phyloP scores from a whole-genome alignment of 2,329 filamentous ascomycete genomes.

The Xylariaceae sp. region DNA sequence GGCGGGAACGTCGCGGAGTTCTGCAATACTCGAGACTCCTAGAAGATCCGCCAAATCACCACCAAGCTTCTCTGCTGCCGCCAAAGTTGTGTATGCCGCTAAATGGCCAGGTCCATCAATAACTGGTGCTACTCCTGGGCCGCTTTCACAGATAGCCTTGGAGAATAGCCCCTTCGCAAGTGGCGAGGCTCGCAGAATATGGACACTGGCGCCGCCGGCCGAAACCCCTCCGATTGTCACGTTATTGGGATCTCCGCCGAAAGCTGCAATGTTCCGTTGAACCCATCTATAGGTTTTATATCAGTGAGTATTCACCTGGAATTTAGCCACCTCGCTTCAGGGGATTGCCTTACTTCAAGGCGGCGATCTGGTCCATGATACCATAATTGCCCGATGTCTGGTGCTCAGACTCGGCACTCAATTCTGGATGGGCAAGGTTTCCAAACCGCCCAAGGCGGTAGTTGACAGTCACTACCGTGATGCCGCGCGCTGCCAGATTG shows the following conservation, averaged over 20 bases:
- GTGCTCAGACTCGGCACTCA: conserved; percentile 10
- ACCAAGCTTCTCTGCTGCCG: conserved; percentile 11
- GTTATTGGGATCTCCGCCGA: conserved; percentile 7
- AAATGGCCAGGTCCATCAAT: conserved; percentile 11
- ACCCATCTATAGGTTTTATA: conserved; percentile 5
- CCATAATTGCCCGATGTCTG: conserved; percentile 12
- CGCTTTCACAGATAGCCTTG: conserved; percentile 12
- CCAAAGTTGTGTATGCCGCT: conserved; percentile 7
- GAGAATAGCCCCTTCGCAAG: conserved; percentile 9
- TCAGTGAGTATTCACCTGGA: too few relatives aligned
- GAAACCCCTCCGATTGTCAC: conserved; percentile 12
- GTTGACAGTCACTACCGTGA: conserved; percentile 15
- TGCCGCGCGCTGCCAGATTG: conserved; percentile 2
- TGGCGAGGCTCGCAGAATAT: conserved; percentile 9
- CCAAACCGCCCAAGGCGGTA: conserved; percentile 12
- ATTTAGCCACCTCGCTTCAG: too few relatives aligned
- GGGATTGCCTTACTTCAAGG: neutral
- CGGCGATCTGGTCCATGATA: conserved; percentile 13
- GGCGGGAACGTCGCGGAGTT: conserved; percentile 5
- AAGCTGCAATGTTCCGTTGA: conserved; percentile 10
- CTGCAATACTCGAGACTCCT: conserved; percentile 4
- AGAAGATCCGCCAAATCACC: conserved; percentile 4
- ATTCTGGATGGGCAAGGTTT: conserved; percentile 11
- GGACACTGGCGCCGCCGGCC: conserved; percentile 8
- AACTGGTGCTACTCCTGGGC: conserved; percentile 8